Base-by-base conservation (phyloP, 805 yeast genomes). In the Candida qinlingensis region DNA sequence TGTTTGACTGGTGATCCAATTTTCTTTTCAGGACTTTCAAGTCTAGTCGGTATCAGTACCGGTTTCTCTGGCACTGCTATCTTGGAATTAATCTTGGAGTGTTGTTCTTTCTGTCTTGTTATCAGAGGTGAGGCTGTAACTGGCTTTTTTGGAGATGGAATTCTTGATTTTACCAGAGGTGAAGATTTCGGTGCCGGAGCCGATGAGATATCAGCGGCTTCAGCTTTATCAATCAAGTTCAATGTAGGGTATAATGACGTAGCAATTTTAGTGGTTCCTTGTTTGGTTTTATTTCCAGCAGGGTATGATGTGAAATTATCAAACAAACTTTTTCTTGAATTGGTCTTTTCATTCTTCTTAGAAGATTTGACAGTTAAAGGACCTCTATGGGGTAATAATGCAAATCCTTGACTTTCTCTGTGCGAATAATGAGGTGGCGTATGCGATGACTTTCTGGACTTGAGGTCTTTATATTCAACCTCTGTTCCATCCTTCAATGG, bases 361-460 rank as follows among this genome's bases (percentile, higher is more conserved):
- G 56, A 53, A 8, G 65, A 57, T 41, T 64, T 63, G 10, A 62
- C 58, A 1, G 62, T 60, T 30, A 64, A 45, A 1, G 67, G 66
- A 28, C 55, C 65, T 49, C 63, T 55, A 9, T 60, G 62, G 0
- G 68, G 67, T 33, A 64, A 42, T 7, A 62, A 46, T 5, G 65
- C 66, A 55, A 64, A 63, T 0, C 66, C 65, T 46, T 59, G 61
- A 29, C 62, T 62, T 37, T 60, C 63, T 13, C 65, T 49, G 19
- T 58, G 51, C 8, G 54, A 48, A 33, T 40, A 54, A 5, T 60
- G 53, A 4, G 62, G 58, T 8, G 60, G 54, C 0, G 57, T 54
- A n/a, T 52, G 49, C 0, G 55, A 48, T 3, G 42, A 47, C 19
- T 37, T 38, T 33, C 52, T 42, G 10, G 39, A 19, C 40, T 43